Percentiles rank a stretch among this genome's conserved stretches.
Conservation (phyloP, 768 basidiomycete genomes). For the Coprinopsis marcescibilis region DNA sequence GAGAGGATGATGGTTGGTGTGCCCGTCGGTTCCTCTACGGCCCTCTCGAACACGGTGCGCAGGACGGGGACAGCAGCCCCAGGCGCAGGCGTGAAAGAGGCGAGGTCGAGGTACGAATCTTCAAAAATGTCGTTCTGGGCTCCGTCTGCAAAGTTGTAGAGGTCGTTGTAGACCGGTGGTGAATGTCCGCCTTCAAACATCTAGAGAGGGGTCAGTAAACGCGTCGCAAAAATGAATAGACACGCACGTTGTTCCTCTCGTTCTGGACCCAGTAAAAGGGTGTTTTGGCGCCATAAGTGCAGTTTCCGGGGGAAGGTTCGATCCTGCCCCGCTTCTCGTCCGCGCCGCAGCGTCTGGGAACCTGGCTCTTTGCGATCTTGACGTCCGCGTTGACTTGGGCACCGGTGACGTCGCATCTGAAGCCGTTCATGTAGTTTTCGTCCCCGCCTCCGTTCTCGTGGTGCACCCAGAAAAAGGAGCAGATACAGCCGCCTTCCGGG, state of each 20-base stretch:
- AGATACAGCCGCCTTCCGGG: constrained; percentile 55
- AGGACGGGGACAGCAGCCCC: not conserved
- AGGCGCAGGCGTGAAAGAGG: not conserved
- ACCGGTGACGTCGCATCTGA: constrained; percentile 57
- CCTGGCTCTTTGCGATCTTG: constrained; percentile 46
- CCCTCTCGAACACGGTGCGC: not conserved
- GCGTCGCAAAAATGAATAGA: not conserved
- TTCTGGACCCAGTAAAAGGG: constrained; percentile 67
- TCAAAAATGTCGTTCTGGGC: constrained; percentile 70
- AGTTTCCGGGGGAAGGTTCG: constrained; percentile 48
- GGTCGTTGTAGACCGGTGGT: constrained; percentile 61
- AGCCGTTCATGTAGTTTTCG: constrained; percentile 75
- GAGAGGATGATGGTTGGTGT: too few species aligned
- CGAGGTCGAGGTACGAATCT: constrained; percentile 36
- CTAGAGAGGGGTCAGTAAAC: constrained; percentile 24
- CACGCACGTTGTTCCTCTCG: constrained; percentile 55
- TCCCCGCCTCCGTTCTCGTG: constrained; percentile 55
- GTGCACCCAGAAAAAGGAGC: constrained; percentile 75
- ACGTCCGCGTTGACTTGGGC: constrained; percentile 39
- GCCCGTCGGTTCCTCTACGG: too few species aligned
- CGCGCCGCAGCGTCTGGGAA: constrained; percentile 61
- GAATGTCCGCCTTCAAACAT: constrained; percentile 60
- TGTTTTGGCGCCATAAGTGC: constrained; percentile 67
- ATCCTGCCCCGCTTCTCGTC: constrained; percentile 44
- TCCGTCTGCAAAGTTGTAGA: constrained; percentile 69